These are phyloP conservation scores for Neurospora sp. DNA, from an alignment of 495 filamentous ascomycete genomes.

Conservation along the genomic window DNA sequence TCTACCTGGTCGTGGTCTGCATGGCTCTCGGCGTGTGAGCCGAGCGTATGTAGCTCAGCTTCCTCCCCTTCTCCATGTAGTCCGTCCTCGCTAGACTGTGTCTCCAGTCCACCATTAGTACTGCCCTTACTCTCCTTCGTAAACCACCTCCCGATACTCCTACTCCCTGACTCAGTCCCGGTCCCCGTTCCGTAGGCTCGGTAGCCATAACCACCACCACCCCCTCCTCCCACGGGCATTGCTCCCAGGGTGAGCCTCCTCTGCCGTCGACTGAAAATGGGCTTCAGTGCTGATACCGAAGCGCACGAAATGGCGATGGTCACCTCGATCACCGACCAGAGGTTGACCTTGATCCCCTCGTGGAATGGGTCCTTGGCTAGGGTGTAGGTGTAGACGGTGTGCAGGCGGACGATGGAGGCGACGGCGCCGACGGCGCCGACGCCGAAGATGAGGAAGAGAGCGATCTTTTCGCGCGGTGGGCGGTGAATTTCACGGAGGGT, in stretches of 20 bases:
- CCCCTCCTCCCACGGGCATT: neutral
- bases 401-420: conserved; percentile 34
- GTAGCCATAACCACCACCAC: neutral
- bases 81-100: neutral
- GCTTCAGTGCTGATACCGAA: conserved; percentile 34
- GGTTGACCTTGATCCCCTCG: conserved; percentile 20
- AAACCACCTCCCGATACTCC: neutral
- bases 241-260: neutral
- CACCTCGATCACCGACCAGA: conserved; percentile 43
- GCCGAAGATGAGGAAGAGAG: conserved; percentile 38
- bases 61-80: neutral
- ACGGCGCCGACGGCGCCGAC: conserved; percentile 36
- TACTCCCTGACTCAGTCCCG: neutral
- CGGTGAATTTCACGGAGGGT: conserved; percentile 34
- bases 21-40: neutral
- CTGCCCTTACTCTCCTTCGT: neutral
- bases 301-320: conserved; percentile 42
- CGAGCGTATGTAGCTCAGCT: neutral
- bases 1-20: neutral
- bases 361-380: conserved; percentile 21
- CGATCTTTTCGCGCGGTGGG: conserved; percentile 33
- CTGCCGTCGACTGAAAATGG: conserved; percentile 22
- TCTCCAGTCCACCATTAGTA: neutral
- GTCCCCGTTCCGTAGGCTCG: neutral
- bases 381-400: conserved; percentile 29